Evolutionary conservation across 257 asterid species (phyloP).

Genomic region (Petrea volubilis): DNA sequence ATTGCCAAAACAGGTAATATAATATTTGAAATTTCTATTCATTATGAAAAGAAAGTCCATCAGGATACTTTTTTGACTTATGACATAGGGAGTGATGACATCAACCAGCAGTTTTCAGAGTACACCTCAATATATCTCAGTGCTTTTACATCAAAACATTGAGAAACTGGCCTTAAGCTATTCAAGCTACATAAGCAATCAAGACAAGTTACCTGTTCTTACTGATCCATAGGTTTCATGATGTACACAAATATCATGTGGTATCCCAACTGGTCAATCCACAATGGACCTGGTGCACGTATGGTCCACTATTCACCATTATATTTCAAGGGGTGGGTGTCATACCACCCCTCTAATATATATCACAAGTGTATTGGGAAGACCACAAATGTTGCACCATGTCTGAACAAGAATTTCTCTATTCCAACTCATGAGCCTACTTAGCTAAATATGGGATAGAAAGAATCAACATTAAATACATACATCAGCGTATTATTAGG

Average conservation of each 20-base stretch:
- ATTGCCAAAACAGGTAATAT: background rate
- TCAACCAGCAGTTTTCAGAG: background rate
- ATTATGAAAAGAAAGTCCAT: background rate
- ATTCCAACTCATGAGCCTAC: background rate
- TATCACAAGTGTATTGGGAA: background rate
- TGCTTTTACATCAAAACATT: background rate
- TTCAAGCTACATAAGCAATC: slow-evolving; percentile 3
- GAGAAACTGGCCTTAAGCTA: background rate
- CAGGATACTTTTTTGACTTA: background rate
- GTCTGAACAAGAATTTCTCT: background rate
- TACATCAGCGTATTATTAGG: no score
- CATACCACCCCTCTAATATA: background rate
- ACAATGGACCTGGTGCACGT: background rate
- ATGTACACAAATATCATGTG: background rate
- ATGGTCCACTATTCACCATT: background rate
- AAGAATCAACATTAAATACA: no score
- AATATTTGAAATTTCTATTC: background rate
- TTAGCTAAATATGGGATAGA: no score
- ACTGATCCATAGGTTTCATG: background rate
- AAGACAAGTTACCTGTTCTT: background rate
- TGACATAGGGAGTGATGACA: background rate
- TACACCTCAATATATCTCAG: background rate
- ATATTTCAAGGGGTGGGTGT: background rate
- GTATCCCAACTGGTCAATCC: background rate
- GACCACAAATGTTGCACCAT: background rate